Conservation (phyloP, 495 filamentous ascomycete species). For the Neurospora africana region DNA sequence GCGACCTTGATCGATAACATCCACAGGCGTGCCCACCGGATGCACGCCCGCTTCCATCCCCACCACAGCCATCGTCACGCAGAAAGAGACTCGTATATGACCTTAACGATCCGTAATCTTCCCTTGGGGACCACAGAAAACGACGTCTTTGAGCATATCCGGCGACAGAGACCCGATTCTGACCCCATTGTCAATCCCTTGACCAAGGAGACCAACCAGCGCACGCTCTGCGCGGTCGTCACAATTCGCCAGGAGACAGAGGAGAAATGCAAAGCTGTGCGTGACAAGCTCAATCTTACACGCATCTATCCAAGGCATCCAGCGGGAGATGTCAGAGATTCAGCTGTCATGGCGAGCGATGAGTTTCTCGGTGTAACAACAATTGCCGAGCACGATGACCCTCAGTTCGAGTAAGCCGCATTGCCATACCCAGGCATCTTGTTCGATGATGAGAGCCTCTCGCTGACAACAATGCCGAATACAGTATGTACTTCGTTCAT, state of each 20-base stretch:
- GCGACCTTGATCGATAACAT: not conserved
- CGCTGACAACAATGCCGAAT: not conserved
- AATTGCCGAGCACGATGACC: constrained; percentile 10
- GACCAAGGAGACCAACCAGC: constrained; percentile 1
- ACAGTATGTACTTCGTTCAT: constrained; percentile 11
- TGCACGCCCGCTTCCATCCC: not conserved
- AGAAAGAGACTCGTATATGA: constrained; percentile 3
- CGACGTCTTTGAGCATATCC: constrained; percentile 6
- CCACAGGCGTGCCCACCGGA: not conserved
- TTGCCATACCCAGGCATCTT: not conserved
- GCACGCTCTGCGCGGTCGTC: constrained; percentile 2
- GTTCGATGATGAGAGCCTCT: not conserved
- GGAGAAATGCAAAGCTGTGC: not conserved
- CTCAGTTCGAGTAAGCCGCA: constrained; percentile 10
- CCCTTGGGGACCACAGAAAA: constrained; percentile 6
- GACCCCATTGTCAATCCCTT: constrained; percentile 2
- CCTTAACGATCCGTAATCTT: constrained; percentile 9
- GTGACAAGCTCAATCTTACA: constrained; percentile 1
- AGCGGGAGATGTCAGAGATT: not conserved
- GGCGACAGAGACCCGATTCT: not conserved
- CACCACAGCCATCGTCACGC: not conserved
- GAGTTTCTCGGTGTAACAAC: constrained; percentile 13
- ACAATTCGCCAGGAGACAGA: constrained; percentile 6
- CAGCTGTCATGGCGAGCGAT: constrained; percentile 4
- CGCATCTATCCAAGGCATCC: constrained; percentile 1